Conservation (phyloP, 306 rosid species). For the Trifolium pratense region DNA sequence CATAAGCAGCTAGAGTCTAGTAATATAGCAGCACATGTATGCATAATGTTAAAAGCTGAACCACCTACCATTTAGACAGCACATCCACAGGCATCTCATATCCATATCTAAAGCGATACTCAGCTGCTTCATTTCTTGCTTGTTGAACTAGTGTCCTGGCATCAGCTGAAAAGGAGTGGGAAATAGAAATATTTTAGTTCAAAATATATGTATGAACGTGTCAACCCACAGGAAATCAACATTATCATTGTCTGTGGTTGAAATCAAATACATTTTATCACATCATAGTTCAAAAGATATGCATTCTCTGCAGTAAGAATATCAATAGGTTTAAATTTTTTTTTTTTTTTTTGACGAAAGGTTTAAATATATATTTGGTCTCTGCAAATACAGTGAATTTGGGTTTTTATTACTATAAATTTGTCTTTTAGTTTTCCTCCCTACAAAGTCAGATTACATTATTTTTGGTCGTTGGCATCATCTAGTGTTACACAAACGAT, state of each 20-base stretch:
- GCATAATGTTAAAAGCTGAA: background rate
- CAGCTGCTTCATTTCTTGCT: conserved; percentile 99
- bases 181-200: conserved; percentile 12
- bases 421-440: too few species aligned
- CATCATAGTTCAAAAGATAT: background rate
- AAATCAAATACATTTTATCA: conserved; percentile 24
- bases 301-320: background rate
- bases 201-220: background rate
- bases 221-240: background rate
- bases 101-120: conserved; percentile 88
- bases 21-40: conserved; percentile 8
- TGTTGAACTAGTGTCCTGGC: conserved; percentile 94
- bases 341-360: too few species aligned
- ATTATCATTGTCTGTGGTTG: background rate
- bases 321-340: too few species aligned
- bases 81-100: conserved; percentile 96
- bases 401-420: background rate
- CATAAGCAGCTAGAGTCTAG: conserved; percentile 18
- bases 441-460: background rate
- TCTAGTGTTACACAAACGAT: background rate
- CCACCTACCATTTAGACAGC: conserved; percentile 74
- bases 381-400: background rate
- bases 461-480: background rate
- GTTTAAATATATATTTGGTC: background rate
- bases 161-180: conserved; percentile 70